Evolutionary conservation across 2,329 filamentous ascomycete species (phyloP), one percentile per base, ranked within the genome.

Genomic region (Exserohilum rostratum): DNA sequence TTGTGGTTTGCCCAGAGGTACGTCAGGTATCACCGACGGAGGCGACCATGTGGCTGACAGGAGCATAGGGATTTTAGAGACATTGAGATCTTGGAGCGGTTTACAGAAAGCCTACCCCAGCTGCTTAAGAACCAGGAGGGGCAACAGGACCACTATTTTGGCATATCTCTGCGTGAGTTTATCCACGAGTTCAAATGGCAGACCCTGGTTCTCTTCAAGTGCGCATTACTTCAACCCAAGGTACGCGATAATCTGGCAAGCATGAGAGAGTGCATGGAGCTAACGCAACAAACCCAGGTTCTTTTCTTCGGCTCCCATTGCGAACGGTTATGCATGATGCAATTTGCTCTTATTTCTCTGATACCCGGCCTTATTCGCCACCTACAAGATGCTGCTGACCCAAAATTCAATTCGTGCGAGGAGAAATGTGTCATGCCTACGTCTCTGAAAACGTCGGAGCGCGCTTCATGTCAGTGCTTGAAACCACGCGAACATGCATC

Each of bases 291-390:
- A 25, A 0, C n/a, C n/a, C 65, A 96, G 93, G 98, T 98, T 90
- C 87, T 99, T 49, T 98, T 99, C 79, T 99, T 98, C 69, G 93
- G 95, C 58, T 92, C 93, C n/a, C 87, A 92, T 66, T 98, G 95
- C 76, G 95, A 99, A 76, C 85, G 90, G 61, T 80, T 99, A 64
- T 99, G 95, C 83, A 96, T 98, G 90, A 93, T 96, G 78, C 95
- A 99, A 76, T 99, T 98, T 79, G 95, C 93, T 38, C 84, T 99
- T 40, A 89, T 99, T 65, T 97, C 93, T 48, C 82, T 99, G 69
- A 96, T 99, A 79, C 95, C 95, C 42, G 92, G 93, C 55, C 85
- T 99, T 53, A 87, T 98, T 69, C 87, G 91, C 68, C 91, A 90
- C 67, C 84, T 99, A n/a, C 88, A 96, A 77, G 95, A 99, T 77